Percentiles rank a stretch among this genome's conserved stretches.
phyloP scores from a whole-genome alignment of 208 protist species.

The Tetramitus jugosus region DNA sequence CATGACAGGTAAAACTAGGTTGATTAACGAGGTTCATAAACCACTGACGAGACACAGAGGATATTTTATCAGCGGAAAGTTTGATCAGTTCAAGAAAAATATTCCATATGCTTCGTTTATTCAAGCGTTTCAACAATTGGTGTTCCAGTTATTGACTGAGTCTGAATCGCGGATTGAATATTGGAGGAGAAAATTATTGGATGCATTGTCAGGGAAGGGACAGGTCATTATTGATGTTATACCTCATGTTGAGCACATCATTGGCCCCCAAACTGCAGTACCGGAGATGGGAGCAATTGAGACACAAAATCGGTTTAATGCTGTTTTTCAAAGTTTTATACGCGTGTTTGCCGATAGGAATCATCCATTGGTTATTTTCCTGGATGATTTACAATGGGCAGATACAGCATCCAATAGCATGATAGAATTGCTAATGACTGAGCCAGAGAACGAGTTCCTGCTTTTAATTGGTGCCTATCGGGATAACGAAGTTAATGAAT shows the following conservation, averaged over 20 bases:
- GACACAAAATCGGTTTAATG: background rate
- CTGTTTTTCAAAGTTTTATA: background rate
- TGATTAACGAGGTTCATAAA: background rate
- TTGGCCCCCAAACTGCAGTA: background rate
- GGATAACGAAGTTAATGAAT: background rate
- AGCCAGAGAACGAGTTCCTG: background rate
- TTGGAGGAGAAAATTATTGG: background rate
- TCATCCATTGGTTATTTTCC: background rate
- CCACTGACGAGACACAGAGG: background rate
- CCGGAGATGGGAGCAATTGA: background rate
- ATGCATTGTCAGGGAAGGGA: background rate
- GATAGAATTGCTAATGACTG: background rate
- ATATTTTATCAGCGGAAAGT: background rate
- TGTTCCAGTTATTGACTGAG: background rate
- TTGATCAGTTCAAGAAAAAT: background rate
- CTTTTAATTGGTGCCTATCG: background rate
- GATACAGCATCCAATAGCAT: background rate
- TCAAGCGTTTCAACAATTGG: background rate
- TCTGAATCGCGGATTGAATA: background rate
- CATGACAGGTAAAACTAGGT: background rate
- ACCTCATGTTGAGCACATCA: background rate
- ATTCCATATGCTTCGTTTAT: background rate
- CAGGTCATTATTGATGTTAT: background rate
- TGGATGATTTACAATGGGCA: slow-evolving; percentile 1
- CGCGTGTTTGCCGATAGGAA: background rate